phyloP scores from a whole-genome alignment of 2,329 filamentous ascomycete genomes.

The Colletotrichum sp. region DNA sequence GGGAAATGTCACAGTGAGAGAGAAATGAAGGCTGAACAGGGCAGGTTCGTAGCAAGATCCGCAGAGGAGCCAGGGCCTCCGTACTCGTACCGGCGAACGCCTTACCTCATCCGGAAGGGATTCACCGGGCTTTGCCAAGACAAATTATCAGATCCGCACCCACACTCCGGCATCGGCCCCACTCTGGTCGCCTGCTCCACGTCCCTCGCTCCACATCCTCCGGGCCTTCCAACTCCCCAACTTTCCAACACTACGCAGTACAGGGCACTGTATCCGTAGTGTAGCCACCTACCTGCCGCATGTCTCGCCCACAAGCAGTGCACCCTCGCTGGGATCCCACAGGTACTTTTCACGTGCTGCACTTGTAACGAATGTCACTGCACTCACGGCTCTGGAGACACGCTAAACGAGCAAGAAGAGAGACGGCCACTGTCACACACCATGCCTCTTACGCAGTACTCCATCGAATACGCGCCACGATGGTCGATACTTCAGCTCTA shows the following conservation, averaged over 20 bases:
- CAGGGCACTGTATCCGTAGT: background rate
- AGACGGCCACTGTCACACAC: background rate
- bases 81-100: background rate
- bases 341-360: background rate
- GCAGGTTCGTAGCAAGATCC: constrained; percentile 1
- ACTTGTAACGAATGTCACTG: background rate
- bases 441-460: background rate
- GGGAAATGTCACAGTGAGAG: background rate
- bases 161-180: constrained; percentile 11
- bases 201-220: background rate
- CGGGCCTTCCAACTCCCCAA: background rate
- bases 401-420: background rate
- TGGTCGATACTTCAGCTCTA: background rate
- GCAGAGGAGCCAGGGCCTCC: background rate
- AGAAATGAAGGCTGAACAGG: background rate
- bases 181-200: constrained; percentile 1
- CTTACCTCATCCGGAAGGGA: background rate
- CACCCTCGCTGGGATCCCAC: background rate
- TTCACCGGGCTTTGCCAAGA: constrained; percentile 15
- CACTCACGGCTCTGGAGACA: background rate
- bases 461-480: background rate
- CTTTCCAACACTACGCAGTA: background rate
- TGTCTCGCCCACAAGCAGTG: background rate
- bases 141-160: constrained; percentile 24
- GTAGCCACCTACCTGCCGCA: background rate